Evolutionary conservation across 768 basidiomycete species (phyloP).

Genomic region (Omphalotus guepiniiformis): DNA sequence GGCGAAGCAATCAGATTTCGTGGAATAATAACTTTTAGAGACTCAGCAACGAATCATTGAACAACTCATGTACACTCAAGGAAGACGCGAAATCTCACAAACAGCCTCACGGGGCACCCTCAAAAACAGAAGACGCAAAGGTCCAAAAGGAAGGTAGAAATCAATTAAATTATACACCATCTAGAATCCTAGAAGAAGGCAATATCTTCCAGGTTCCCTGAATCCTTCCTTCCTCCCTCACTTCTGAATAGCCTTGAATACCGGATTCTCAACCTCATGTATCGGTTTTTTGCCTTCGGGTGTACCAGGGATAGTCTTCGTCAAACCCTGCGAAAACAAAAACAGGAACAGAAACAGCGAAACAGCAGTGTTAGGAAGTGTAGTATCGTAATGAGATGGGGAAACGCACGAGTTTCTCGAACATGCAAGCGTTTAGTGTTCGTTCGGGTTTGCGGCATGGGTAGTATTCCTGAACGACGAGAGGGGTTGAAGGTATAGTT

Average conservation of each 20-base stretch:
- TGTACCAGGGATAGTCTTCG: slow-evolving; percentile 87
- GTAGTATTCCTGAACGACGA: slow-evolving; percentile 69
- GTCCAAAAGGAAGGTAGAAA: no score
- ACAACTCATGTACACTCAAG: no score
- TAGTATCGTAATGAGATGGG: neutral
- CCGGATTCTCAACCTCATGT: slow-evolving; percentile 84
- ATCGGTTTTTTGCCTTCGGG: slow-evolving; percentile 78
- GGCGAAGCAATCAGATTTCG: no score
- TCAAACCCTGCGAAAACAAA: slow-evolving; percentile 60
- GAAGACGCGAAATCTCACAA: no score
- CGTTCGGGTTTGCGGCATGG: slow-evolving; percentile 87
- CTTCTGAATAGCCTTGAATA: slow-evolving; percentile 84
- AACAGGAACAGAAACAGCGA: slow-evolving; percentile 41
- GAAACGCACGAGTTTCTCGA: slow-evolving; percentile 84
- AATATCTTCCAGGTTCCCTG: no score
- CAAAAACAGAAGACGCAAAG: no score
- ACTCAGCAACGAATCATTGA: no score
- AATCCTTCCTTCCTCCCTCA: no score
- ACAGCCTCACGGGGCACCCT: neutral
- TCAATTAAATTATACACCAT: no score
- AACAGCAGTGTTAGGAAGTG: slow-evolving; percentile 22
- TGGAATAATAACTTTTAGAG: no score
- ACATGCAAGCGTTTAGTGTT: slow-evolving; percentile 88
- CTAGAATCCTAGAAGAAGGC: no score
- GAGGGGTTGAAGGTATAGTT: neutral